Percentiles rank a stretch among this genome's conserved stretches.
phyloP scores from a whole-genome alignment of 352 stramenopile genomes.

The Phytophthora citricola region DNA sequence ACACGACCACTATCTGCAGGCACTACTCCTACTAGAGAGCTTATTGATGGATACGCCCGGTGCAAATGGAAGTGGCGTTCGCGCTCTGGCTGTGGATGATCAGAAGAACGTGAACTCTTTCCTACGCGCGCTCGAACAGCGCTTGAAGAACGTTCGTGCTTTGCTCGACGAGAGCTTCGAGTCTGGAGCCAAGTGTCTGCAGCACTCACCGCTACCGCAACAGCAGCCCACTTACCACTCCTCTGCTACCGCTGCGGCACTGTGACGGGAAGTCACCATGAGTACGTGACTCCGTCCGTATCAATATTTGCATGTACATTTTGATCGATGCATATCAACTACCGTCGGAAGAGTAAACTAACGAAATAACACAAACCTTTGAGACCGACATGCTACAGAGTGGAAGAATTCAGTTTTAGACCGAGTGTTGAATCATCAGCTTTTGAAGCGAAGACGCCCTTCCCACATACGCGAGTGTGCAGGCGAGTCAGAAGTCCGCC shows the following conservation, averaged over 20 bases:
- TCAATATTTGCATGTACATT: slow-evolving; percentile 41
- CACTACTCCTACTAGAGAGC: slow-evolving; percentile 68
- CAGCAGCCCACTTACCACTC: slow-evolving; percentile 17
- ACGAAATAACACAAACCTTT: slow-evolving; percentile 31
- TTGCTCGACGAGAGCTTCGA: slow-evolving; percentile 27
- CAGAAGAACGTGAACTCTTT: slow-evolving; percentile 63
- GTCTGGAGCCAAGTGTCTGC: slow-evolving; percentile 20
- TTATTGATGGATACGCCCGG: slow-evolving; percentile 55
- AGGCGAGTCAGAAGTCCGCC: too few relatives aligned
- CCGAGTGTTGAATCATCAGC: too few relatives aligned
- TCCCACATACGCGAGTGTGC: too few relatives aligned
- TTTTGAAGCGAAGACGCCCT: too few relatives aligned
- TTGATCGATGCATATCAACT: slow-evolving; percentile 32
- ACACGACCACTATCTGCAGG: slow-evolving; percentile 69
- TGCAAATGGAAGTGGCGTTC: slow-evolving; percentile 7
- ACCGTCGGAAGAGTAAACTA: slow-evolving; percentile 36
- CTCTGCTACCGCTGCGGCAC: slow-evolving; percentile 24
- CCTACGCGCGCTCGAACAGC: slow-evolving; percentile 56
- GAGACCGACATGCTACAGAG: slow-evolving; percentile 3
- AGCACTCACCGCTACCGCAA: slow-evolving; percentile 17
- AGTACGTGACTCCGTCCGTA: slow-evolving; percentile 23
- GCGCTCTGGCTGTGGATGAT: slow-evolving; percentile 47
- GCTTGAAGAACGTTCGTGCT: slow-evolving; percentile 57
- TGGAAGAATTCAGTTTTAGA: not conserved
- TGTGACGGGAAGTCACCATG: slow-evolving; percentile 21